phyloP scores from a whole-genome alignment of 2,329 filamentous ascomycete species.

The Colletotrichum destructivum region DNA sequence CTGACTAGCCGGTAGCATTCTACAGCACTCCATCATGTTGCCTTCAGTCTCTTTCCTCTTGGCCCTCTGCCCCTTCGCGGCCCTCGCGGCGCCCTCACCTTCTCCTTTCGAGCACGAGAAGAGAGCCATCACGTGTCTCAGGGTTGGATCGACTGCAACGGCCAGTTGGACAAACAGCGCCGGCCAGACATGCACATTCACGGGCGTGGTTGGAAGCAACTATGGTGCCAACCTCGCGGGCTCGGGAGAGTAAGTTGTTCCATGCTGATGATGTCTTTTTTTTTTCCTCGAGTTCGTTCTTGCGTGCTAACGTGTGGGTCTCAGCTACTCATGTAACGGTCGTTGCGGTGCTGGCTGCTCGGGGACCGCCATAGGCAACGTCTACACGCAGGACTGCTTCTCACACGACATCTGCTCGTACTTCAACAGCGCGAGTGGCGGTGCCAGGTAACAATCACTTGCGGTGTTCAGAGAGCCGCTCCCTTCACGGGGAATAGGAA shows the following conservation, averaged over 20 bases:
- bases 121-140: conserved; percentile 56
- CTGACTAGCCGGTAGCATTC: no score
- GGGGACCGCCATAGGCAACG: conserved; percentile 60
- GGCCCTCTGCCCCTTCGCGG: conserved; percentile 29
- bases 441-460: conserved; percentile 54
- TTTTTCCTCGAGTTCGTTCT: not conserved
- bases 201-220: conserved; percentile 62
- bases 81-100: conserved; percentile 36
- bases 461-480: no score
- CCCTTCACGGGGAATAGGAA: not conserved
- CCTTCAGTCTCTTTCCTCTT: conserved; percentile 35
- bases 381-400: conserved; percentile 66
- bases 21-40: conserved; percentile 14
- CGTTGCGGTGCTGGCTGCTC: conserved; percentile 63
- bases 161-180: conserved; percentile 62
- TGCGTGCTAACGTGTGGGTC: not conserved
- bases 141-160: conserved; percentile 57
- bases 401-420: conserved; percentile 67
- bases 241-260: conserved; percentile 59
- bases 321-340: conserved; percentile 63
- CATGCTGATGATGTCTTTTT: no score
- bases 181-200: conserved; percentile 59
- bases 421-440: conserved; percentile 64
- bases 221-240: conserved; percentile 59
- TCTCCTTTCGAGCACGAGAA: conserved; percentile 38